Evolutionary conservation across 345 rosid species (phyloP).

Genomic region (Melastoma malabathricum): DNA sequence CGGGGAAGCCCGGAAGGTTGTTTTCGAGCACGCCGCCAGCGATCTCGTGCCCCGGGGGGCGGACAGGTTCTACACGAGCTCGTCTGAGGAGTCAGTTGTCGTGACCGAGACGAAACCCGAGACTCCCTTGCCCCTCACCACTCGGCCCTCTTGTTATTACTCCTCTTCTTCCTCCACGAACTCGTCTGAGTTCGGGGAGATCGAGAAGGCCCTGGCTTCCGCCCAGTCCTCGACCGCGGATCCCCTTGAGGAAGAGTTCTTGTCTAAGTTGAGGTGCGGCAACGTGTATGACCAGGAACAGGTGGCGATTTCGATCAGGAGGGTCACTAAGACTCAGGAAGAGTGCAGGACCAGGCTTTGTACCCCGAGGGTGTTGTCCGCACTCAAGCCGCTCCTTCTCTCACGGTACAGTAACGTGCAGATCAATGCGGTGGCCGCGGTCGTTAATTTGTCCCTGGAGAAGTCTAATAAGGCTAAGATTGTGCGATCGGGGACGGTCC

Average conservation of each 20-base stretch:
- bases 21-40: slow-evolving; percentile 35
- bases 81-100: slow-evolving; percentile 49
- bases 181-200: slow-evolving; percentile 29
- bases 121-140: slow-evolving; percentile 61
- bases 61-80: slow-evolving; percentile 27
- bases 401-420: slow-evolving; percentile 58
- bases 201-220: slow-evolving; percentile 9
- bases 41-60: slow-evolving; percentile 30
- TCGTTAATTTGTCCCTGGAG: slow-evolving; percentile 66
- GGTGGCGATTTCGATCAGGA: slow-evolving; percentile 41
- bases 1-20: slow-evolving; percentile 26
- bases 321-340: slow-evolving; percentile 41
- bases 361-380: slow-evolving; percentile 32
- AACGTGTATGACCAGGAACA: slow-evolving; percentile 54
- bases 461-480: slow-evolving; percentile 50
- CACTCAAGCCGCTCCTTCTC: slow-evolving; percentile 31
- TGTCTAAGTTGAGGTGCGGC: slow-evolving; percentile 28
- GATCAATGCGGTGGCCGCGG: slow-evolving; percentile 53
- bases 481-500: slow-evolving; percentile 64
- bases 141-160: slow-evolving; percentile 55
- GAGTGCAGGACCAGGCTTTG: slow-evolving; percentile 41
- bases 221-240: slow-evolving; percentile 14
- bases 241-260: slow-evolving; percentile 42
- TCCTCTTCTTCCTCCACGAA: slow-evolving; percentile 35
- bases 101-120: slow-evolving; percentile 29